A percentile compares a stretch with the other conserved stretches of the same genome.
phyloP scores from a whole-genome alignment of 768 basidiomycete species.

The Russula griseocarnosa region DNA sequence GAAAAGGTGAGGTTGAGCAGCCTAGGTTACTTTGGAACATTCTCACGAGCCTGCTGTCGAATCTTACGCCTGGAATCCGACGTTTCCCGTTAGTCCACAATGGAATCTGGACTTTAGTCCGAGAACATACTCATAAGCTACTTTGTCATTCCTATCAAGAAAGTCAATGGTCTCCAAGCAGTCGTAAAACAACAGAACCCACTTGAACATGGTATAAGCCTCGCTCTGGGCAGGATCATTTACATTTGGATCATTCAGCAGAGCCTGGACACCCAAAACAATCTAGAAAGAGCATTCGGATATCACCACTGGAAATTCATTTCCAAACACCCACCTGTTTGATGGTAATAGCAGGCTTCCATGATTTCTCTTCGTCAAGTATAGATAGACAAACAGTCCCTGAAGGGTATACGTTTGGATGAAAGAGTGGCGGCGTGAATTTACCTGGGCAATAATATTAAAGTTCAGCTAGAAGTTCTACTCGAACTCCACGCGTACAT shows the following conservation, averaged over 20 bases:
- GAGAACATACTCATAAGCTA: slow-evolving; percentile 80
- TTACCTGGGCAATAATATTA: slow-evolving; percentile 58
- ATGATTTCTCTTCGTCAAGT: slow-evolving; percentile 96
- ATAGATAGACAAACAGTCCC: slow-evolving; percentile 98
- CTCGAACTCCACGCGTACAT: slow-evolving; percentile 48
- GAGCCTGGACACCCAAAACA: slow-evolving; percentile 90
- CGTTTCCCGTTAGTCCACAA: neutral
- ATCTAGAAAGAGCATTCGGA: slow-evolving; percentile 51
- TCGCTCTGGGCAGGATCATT: slow-evolving; percentile 98
- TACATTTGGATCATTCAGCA: slow-evolving; percentile 93
- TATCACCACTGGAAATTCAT: neutral
- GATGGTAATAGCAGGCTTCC: slow-evolving; percentile 99
- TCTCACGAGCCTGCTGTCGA: slow-evolving; percentile 82
- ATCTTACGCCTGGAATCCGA: slow-evolving; percentile 60
- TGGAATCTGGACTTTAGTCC: neutral
- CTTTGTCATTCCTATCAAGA: slow-evolving; percentile 76
- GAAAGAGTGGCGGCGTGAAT: slow-evolving; percentile 93
- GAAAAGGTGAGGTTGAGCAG: slow-evolving; percentile 5
- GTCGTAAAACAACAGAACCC: slow-evolving; percentile 34
- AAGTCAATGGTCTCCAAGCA: slow-evolving; percentile 15
- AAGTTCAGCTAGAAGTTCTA: slow-evolving; percentile 16
- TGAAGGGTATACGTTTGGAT: slow-evolving; percentile 98
- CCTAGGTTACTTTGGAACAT: slow-evolving; percentile 68
- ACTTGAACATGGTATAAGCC: slow-evolving; percentile 99
- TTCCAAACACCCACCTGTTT: slow-evolving; percentile 66